Evolutionary conservation across 331 rosid species (phyloP).

Genomic region (Quercus phellos): DNA sequence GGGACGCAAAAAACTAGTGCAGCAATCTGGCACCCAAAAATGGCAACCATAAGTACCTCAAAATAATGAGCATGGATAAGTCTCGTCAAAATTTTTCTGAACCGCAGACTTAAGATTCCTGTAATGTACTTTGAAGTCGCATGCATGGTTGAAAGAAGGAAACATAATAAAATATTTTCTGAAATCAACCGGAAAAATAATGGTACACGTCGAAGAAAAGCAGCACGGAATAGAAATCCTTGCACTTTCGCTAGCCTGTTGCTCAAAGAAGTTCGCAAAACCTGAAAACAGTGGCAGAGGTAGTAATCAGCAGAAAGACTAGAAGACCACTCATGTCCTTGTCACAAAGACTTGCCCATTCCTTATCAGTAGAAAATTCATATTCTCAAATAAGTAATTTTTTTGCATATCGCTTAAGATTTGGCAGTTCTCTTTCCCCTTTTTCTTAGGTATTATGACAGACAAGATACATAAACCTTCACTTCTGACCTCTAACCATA

Average conservation of each 20-base stretch:
- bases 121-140: conserved; percentile 88
- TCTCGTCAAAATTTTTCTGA: conserved; percentile 86
- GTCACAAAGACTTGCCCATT: neutral
- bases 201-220: conserved; percentile 97
- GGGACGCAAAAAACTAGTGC: neutral
- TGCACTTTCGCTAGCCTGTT: conserved; percentile 98
- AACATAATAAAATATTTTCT: conserved; percentile 83
- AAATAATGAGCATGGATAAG: conserved; percentile 91
- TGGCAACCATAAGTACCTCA: conserved; percentile 51
- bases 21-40: neutral
- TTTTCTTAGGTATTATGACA: neutral
- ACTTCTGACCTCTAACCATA: neutral
- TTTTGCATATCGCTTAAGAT: neutral
- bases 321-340: neutral
- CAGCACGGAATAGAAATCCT: conserved; percentile 97
- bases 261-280: conserved; percentile 84
- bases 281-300: conserved; percentile 43
- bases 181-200: conserved; percentile 78
- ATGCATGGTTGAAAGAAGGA: conserved; percentile 79
- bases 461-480: neutral
- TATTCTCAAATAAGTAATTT: neutral
- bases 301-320: neutral
- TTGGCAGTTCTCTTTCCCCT: neutral
- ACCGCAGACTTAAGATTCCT: conserved; percentile 84
- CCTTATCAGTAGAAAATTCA: neutral